Conservation (phyloP, 306 rosid genomes). For the Castanopsis chinensis region DNA sequence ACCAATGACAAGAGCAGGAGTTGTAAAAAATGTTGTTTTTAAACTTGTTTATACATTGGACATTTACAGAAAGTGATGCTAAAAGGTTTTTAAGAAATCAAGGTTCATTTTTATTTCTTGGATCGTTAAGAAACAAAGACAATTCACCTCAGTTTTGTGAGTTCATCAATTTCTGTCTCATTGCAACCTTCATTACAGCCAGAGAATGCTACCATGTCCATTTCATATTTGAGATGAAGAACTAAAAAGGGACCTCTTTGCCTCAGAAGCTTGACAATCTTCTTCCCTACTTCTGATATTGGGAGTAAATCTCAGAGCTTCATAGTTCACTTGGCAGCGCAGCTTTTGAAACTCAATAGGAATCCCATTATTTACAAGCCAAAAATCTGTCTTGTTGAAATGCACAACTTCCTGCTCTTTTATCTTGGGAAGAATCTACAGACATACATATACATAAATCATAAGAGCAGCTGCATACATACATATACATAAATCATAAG, state of each 20-base stretch:
- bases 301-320: constrained; percentile 73
- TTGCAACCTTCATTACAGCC: constrained; percentile 89
- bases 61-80: not conserved
- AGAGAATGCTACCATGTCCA: constrained; percentile 97
- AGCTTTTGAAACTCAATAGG: constrained; percentile 70
- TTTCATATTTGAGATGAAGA: constrained; percentile 94
- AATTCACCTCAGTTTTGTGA: constrained; percentile 75
- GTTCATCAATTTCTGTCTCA: constrained; percentile 58
- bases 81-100: not conserved
- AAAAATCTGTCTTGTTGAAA: constrained; percentile 73
- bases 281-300: constrained; percentile 73
- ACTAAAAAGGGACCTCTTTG: constrained; percentile 86
- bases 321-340: constrained; percentile 74
- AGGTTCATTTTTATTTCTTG: not conserved
- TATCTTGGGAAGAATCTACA: constrained; percentile 76
- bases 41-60: not conserved
- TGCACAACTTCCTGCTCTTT: constrained; percentile 71
- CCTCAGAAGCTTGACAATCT: constrained; percentile 65
- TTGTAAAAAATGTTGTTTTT: too few species aligned
- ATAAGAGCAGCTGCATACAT: not conserved
- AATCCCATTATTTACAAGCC: constrained; percentile 73
- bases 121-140: constrained; percentile 3
- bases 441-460: not conserved
- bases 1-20: too few species aligned
- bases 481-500: not conserved